Evolutionary conservation across 2,329 filamentous ascomycete species (phyloP).

Genomic region (Ascochyta clinopodiicola): DNA sequence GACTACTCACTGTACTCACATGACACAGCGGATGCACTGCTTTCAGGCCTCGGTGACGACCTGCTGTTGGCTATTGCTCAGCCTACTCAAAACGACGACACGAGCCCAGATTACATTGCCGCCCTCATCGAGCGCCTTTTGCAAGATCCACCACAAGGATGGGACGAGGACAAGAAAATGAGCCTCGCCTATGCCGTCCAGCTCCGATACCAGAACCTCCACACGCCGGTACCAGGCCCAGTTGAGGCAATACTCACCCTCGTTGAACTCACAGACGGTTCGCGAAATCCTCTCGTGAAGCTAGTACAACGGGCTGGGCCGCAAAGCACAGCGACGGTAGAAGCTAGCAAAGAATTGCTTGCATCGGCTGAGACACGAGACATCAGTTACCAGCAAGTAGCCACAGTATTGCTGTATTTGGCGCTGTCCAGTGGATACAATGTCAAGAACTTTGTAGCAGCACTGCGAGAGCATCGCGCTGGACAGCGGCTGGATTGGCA

Average conservation of each 20-base stretch:
- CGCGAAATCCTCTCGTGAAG: slow-evolving; percentile 67
- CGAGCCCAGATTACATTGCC: slow-evolving; percentile 74
- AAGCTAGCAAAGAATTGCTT: slow-evolving; percentile 69
- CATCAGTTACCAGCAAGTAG: slow-evolving; percentile 81
- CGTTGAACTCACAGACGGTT: slow-evolving; percentile 65
- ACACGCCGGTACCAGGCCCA: slow-evolving; percentile 71
- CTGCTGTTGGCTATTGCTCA: slow-evolving; percentile 80
- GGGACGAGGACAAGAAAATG: slow-evolving; percentile 75
- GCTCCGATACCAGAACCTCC: slow-evolving; percentile 68
- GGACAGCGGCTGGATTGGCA: slow-evolving; percentile 68
- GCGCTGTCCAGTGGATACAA: slow-evolving; percentile 69
- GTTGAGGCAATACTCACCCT: slow-evolving; percentile 75
- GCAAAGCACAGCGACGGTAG: slow-evolving; percentile 76
- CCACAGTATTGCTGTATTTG: slow-evolving; percentile 77
- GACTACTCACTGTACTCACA: slow-evolving; percentile 23
- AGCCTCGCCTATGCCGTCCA: slow-evolving; percentile 69
- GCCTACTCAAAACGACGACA: slow-evolving; percentile 67
- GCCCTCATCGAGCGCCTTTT: slow-evolving; percentile 85
- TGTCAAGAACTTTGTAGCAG: slow-evolving; percentile 70
- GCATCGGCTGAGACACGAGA: slow-evolving; percentile 64
- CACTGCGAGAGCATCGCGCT: slow-evolving; percentile 61
- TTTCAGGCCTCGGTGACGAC: slow-evolving; percentile 77
- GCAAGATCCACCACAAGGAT: slow-evolving; percentile 84
- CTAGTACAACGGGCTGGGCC: slow-evolving; percentile 76
- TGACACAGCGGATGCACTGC: slow-evolving; percentile 79